A percentile compares a stretch with the other conserved stretches of the same genome.
Evolutionary conservation across 1,139 yeast genomes (phyloP).

Genomic region (Taphrina sp.): DNA sequence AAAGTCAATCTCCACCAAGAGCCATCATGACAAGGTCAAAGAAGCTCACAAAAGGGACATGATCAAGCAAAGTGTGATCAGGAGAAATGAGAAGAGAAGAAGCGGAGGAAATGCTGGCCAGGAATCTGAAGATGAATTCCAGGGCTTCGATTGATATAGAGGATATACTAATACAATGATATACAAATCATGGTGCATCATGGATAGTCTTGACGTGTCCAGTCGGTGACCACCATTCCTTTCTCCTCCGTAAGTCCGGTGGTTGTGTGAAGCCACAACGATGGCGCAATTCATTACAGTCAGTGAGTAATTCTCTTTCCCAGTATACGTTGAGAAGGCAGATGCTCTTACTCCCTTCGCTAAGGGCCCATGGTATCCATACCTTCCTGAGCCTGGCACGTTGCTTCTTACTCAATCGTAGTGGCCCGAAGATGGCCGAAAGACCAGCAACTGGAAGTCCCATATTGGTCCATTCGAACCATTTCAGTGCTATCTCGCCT

Average conservation of each 20-base stretch:
- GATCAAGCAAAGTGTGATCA: constrained; percentile 20
- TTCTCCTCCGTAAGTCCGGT: constrained; percentile 29
- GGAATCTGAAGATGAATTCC: constrained; percentile 2
- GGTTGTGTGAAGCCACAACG: constrained; percentile 32
- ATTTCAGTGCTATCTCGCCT: constrained; percentile 88
- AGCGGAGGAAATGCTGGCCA: no score
- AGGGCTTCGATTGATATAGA: constrained; percentile 9
- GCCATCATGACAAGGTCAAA: constrained; percentile 30
- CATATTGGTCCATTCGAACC: constrained; percentile 79
- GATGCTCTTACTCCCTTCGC: constrained; percentile 68
- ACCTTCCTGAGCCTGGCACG: constrained; percentile 52
- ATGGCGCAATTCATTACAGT: constrained; percentile 67
- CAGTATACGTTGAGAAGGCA: constrained; percentile 87
- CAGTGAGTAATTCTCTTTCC: constrained; percentile 77
- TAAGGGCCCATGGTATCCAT: constrained; percentile 87
- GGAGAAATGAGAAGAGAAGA: constrained; percentile 14
- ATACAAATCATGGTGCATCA: constrained; percentile 15
- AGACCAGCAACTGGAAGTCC: constrained; percentile 96
- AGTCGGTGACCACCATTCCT: constrained; percentile 29
- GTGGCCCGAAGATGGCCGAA: constrained; percentile 85
- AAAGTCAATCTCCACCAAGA: constrained; percentile 29
- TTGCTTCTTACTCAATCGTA: constrained; percentile 60
- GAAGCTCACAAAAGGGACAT: constrained; percentile 31
- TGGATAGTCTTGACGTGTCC: constrained; percentile 21
- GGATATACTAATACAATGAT: no score